These are phyloP conservation scores for Metarhizium album DNA, from an alignment of 2,329 filamentous ascomycete genomes.

Conservation along the genomic window DNA sequence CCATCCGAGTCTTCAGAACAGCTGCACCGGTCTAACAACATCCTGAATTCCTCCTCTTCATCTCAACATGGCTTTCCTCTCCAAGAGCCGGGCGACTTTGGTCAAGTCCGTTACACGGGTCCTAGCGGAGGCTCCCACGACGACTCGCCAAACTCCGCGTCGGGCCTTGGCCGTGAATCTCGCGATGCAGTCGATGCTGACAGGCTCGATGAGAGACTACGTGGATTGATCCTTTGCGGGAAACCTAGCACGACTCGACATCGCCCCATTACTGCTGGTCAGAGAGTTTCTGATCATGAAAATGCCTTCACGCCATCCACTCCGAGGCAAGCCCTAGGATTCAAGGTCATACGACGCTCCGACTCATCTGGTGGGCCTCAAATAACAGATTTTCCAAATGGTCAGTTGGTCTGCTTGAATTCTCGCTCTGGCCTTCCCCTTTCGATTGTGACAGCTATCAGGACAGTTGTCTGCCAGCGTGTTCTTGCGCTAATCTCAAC, in stretches of 20 bases:
- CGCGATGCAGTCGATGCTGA: slow-evolving; percentile 27
- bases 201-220: slow-evolving; percentile 38
- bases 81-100: slow-evolving; percentile 29
- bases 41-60: slow-evolving; percentile 20
- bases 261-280: slow-evolving; percentile 29
- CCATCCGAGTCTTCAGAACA: slow-evolving; percentile 34
- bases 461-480: slow-evolving; percentile 9
- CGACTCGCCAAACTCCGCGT: slow-evolving; percentile 25
- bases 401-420: slow-evolving; percentile 35
- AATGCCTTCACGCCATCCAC: slow-evolving; percentile 41
- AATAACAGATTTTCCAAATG: slow-evolving; percentile 64
- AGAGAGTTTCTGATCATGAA: slow-evolving; percentile 51
- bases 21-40: slow-evolving; percentile 26
- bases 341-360: slow-evolving; percentile 43
- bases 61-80: slow-evolving; percentile 48
- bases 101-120: slow-evolving; percentile 17
- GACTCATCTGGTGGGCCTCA: slow-evolving; percentile 30
- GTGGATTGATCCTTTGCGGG: slow-evolving; percentile 36
- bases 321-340: slow-evolving; percentile 38
- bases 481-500: neutral
- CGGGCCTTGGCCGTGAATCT: slow-evolving; percentile 16
- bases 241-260: slow-evolving; percentile 16
- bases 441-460: too few species aligned
- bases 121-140: slow-evolving; percentile 19
- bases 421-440: too few species aligned